Base-by-base conservation (phyloP, 176 grass and related monocot genomes). In the Avena insularis region DNA sequence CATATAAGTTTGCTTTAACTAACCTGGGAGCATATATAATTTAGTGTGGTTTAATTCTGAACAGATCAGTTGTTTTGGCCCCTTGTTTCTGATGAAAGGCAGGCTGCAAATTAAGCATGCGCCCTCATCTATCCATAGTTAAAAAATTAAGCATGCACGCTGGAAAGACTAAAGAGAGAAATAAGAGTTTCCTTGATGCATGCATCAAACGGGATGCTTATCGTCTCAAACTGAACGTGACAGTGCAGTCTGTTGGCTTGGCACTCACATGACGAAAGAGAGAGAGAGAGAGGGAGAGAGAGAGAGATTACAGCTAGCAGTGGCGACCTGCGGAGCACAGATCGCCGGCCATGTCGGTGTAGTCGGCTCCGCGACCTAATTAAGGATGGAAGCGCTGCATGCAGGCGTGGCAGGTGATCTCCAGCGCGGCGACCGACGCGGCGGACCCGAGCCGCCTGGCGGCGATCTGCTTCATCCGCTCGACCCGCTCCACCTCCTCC, bases 321-420 rank as follows among this genome's bases (percentile, higher is more conserved):
- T 49, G 77, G 85, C 4, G 46, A 58, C 7, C n/a, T 10, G n/a
- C 13, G 29, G 5, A 35, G 40, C 69, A 46, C 21, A 43, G 29
- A 59, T 78, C 38, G 48, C 23, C 25, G 47, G 11, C 76, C 21
- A 55, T 85, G 83, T 38, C 64, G 47, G 10, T 63, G 49, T 64
- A 15, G 7, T 46, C 40, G n/a, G 21, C 1, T 0, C 0, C 40
- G 40, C 76, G 48, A 76, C 48, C 47, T 54, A 76, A 29, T 76
- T 94, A 99, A 11, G 94, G 92, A 27, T 90, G 88, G 87, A 99
- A 97, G 75, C 89, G 80, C 87, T 97, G 97, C 89, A 90, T 92
- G 80, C 97, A 99, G 90, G 94, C 83, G 64, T 94, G 91, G 88
- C 97, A 99, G 83, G 97, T 95, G 92, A 99, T 99, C 92, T 97